These are phyloP conservation scores for Brassica rapa DNA, from an alignment of 345 rosid species.

Conservation along the genomic window DNA sequence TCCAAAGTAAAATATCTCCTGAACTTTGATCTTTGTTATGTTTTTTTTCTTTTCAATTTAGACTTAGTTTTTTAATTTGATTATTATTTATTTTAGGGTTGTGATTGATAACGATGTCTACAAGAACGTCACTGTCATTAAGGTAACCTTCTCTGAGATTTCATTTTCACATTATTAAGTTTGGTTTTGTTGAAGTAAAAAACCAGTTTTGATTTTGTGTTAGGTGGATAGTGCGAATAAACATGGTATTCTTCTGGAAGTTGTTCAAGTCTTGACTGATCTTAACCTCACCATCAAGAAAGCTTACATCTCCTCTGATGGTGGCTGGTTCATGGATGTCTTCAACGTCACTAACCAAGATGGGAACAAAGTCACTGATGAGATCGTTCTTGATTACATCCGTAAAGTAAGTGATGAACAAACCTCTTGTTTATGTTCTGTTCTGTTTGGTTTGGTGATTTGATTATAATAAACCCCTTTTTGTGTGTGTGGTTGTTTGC, in stretches of 20 bases:
- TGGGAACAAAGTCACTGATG: conserved; percentile 78
- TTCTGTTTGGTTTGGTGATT: neutral
- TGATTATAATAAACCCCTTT: conserved; percentile 11
- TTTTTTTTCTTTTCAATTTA: neutral
- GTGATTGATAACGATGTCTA: conserved; percentile 82
- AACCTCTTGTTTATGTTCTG: neutral
- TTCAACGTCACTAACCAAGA: conserved; percentile 88
- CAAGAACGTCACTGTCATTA: conserved; percentile 77
- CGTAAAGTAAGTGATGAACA: conserved; percentile 54
- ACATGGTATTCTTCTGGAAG: conserved; percentile 88
- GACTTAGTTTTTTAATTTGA: neutral
- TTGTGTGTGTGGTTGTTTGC: conserved; percentile 29
- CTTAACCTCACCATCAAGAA: conserved; percentile 80
- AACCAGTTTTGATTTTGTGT: conserved; percentile 5
- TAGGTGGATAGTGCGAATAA: conserved; percentile 94
- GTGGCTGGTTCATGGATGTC: conserved; percentile 99
- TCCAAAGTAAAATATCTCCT: conserved; percentile 24
- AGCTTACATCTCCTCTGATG: conserved; percentile 94
- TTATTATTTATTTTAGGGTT: conserved; percentile 53
- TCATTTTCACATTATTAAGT: conserved; percentile 3
- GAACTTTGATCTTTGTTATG: neutral
- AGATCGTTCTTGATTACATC: conserved; percentile 68
- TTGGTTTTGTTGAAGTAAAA: neutral
- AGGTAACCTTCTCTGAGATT: conserved; percentile 39
- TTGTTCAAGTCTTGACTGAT: conserved; percentile 89